Evolutionary conservation across 352 stramenopile genomes (phyloP).

Genomic region (Phytophthora nicotianae): DNA sequence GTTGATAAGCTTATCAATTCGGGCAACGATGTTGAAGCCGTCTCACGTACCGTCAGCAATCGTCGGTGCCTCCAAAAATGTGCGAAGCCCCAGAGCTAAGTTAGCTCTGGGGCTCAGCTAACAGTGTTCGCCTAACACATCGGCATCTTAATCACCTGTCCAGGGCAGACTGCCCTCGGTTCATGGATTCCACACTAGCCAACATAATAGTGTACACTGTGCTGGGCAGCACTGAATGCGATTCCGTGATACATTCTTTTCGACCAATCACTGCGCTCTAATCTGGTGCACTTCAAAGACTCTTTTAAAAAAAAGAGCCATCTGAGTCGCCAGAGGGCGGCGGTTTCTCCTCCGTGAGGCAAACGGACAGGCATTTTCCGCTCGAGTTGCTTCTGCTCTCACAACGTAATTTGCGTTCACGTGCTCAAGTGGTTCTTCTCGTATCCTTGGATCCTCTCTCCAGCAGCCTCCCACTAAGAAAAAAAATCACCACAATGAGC

Average conservation of each 20-base stretch:
- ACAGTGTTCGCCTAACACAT: no score
- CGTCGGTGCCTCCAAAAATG: neutral
- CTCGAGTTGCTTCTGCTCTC: slow-evolving; percentile 10
- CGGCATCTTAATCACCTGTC: neutral
- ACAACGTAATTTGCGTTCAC: slow-evolving; percentile 49
- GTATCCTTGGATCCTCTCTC: slow-evolving; percentile 1
- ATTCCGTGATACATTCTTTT: slow-evolving; percentile 29
- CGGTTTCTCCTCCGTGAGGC: slow-evolving; percentile 19
- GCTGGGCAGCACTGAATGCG: slow-evolving; percentile 8
- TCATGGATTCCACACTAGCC: neutral
- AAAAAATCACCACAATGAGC: slow-evolving; percentile 22
- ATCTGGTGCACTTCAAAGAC: slow-evolving; percentile 37
- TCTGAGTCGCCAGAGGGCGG: slow-evolving; percentile 24
- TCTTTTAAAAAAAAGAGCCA: no score
- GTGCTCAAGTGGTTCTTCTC: slow-evolving; percentile 33
- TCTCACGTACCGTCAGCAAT: neutral
- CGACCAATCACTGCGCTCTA: slow-evolving; percentile 40
- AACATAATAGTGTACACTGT: no score
- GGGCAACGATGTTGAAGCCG: neutral
- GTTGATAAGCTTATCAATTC: no score
- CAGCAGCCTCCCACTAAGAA: slow-evolving; percentile 5
- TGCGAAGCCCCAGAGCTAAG: neutral
- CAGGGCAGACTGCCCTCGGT: no score
- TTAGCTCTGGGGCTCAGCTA: neutral
- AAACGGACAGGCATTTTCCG: slow-evolving; percentile 15